Evolutionary conservation across 2,329 filamentous ascomycete genomes (phyloP).

Genomic region (Nigrograna mackinnonii): DNA sequence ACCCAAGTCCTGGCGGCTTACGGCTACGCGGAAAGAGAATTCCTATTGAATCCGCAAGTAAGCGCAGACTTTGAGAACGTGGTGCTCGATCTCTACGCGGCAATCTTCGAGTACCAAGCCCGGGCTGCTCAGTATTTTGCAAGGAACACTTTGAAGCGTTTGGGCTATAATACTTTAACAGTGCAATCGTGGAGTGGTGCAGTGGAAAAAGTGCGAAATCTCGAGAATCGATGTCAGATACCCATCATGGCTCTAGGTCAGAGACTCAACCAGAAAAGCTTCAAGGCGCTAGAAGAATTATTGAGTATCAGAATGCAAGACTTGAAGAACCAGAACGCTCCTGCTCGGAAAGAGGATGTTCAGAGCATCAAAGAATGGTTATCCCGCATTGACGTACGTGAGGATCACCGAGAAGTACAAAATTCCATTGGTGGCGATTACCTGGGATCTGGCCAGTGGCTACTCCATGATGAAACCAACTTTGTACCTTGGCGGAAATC

Average conservation of each 20-base stretch:
- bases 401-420: constrained; percentile 1
- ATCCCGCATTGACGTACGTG: background rate
- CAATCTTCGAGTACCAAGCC: constrained; percentile 3
- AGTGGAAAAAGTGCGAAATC: constrained; percentile 1
- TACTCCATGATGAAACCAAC: constrained; percentile 1
- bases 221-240: background rate
- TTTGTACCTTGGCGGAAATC: constrained; percentile 1
- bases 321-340: background rate
- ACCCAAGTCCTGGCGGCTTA: constrained; percentile 1
- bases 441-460: constrained; percentile 3
- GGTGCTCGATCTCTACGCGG: constrained; percentile 1
- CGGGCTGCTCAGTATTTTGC: constrained; percentile 1
- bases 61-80: background rate
- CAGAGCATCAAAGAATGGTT: background rate
- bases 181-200: background rate
- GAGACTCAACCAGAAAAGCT: background rate
- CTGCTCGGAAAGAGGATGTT: background rate
- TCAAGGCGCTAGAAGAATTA: background rate
- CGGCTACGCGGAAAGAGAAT: constrained; percentile 1
- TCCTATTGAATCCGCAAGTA: background rate
- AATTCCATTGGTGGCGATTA: constrained; percentile 1
- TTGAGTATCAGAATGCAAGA: too few relatives aligned
- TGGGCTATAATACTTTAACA: background rate
- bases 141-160: constrained; percentile 1
- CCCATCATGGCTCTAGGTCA: background rate